These are phyloP conservation scores for Suillus fuscotomentosus DNA, from an alignment of 768 basidiomycete species.

Conservation along the genomic window DNA sequence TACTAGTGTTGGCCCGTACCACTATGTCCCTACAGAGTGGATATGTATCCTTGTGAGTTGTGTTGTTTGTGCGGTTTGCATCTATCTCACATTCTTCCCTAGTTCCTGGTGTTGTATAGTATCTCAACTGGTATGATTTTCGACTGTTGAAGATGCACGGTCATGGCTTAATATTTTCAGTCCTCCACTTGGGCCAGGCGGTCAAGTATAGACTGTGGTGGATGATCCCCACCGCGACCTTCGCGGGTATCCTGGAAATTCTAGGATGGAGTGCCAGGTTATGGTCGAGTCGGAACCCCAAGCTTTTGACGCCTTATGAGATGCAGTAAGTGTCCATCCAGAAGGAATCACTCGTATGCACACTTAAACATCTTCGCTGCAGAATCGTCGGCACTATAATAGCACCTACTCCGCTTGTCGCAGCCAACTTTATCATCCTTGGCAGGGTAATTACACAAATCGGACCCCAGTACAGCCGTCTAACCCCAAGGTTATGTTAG, in stretches of 20 bases:
- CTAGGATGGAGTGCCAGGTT: slow-evolving; percentile 56
- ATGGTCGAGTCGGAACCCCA: slow-evolving; percentile 41
- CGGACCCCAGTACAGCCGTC: slow-evolving; percentile 49
- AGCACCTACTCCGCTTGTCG: slow-evolving; percentile 56
- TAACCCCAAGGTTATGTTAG: slow-evolving; percentile 33
- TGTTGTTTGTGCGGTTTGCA: background rate
- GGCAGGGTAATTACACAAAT: slow-evolving; percentile 43
- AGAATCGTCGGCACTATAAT: slow-evolving; percentile 43
- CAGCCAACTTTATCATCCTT: slow-evolving; percentile 55
- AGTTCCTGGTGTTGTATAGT: slow-evolving; percentile 40
- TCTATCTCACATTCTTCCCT: background rate
- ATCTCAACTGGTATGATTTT: slow-evolving; percentile 37
- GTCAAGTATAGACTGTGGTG: slow-evolving; percentile 48
- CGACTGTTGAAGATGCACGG: background rate
- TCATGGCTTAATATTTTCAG: slow-evolving; percentile 24
- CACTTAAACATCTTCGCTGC: background rate
- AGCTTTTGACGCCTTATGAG: slow-evolving; percentile 32
- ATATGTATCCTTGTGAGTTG: slow-evolving; percentile 29
- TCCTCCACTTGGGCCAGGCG: slow-evolving; percentile 46
- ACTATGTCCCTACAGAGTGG: slow-evolving; percentile 40
- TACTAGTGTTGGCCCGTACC: slow-evolving; percentile 23
- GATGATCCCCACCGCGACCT: slow-evolving; percentile 47
- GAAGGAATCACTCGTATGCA: background rate
- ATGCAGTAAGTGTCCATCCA: slow-evolving; percentile 37
- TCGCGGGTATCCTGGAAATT: slow-evolving; percentile 49